phyloP scores from a whole-genome alignment of 768 basidiomycete species.

The Rhodotorula toruloides region DNA sequence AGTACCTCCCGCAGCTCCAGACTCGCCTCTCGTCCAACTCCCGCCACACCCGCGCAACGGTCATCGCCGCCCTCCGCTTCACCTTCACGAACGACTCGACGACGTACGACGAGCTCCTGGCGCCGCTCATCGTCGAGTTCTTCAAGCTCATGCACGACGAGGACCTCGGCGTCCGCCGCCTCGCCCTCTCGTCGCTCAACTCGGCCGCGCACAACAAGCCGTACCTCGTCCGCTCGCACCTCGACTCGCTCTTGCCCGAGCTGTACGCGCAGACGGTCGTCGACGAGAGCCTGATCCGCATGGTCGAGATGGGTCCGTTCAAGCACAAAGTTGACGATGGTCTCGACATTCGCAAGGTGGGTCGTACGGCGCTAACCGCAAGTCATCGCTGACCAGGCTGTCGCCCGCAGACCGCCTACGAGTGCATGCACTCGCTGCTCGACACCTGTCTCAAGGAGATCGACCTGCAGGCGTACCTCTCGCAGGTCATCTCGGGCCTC shows the following conservation, averaged over 20 bases:
- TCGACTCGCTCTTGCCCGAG: constrained; percentile 66
- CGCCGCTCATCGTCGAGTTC: constrained; percentile 80
- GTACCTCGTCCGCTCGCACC: constrained; percentile 79
- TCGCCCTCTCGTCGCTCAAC: constrained; percentile 84
- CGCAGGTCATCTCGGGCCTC: constrained; percentile 72
- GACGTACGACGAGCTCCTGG: constrained; percentile 83
- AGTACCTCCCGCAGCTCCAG: constrained; percentile 88
- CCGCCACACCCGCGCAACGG: constrained; percentile 40
- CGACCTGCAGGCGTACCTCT: constrained; percentile 78
- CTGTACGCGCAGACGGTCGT: constrained; percentile 73
- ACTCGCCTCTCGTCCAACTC: constrained; percentile 44
- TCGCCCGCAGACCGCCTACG: constrained; percentile 66
- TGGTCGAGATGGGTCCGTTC: constrained; percentile 96
- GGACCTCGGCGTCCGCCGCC: constrained; percentile 75
- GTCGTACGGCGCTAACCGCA: constrained; percentile 1
- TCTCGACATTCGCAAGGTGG: constrained; percentile 74
- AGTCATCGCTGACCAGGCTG: neutral
- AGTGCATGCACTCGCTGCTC: constrained; percentile 90
- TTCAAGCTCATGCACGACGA: constrained; percentile 80
- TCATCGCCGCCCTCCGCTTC: constrained; percentile 73
- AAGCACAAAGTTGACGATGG: constrained; percentile 96
- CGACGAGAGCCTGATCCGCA: constrained; percentile 62
- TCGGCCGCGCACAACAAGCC: constrained; percentile 94
- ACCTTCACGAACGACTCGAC: constrained; percentile 80
- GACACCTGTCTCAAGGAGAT: constrained; percentile 85